A percentile compares a stretch with the other conserved stretches of the same genome.
These are phyloP conservation scores for Kodamaea hsintzibuensis DNA, from an alignment of 805 yeast genomes.

Conservation along the genomic window DNA sequence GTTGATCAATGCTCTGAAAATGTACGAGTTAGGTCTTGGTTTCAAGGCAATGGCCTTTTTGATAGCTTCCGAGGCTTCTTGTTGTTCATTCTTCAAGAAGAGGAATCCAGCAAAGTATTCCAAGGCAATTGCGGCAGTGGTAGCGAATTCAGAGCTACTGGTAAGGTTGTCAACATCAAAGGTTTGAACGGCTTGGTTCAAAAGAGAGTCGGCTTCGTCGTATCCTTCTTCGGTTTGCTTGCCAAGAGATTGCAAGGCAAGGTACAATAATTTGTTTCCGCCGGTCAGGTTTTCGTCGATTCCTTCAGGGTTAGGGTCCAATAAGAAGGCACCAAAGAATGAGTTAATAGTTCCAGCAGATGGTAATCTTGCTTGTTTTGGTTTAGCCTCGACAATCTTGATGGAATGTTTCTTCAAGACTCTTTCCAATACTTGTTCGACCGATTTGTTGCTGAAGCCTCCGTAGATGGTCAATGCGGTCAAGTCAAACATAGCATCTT, in stretches of 20 bases:
- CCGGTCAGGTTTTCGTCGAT: conserved; percentile 53
- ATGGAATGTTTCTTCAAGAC: conserved; percentile 80
- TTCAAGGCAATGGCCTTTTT: conserved; percentile 61
- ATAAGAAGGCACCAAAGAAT: conserved; percentile 82
- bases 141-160: conserved; percentile 38
- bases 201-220: conserved; percentile 57
- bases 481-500: conserved; percentile 87
- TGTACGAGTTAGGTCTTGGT: conserved; percentile 81
- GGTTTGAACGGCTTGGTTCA: conserved; percentile 59
- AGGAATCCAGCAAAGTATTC: conserved; percentile 83
- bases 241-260: conserved; percentile 60
- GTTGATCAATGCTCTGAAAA: conserved; percentile 76
- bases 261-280: conserved; percentile 60
- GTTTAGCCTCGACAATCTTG: conserved; percentile 60
- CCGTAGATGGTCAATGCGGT: conserved; percentile 87
- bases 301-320: conserved; percentile 52
- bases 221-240: conserved; percentile 57
- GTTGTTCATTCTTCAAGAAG: conserved; percentile 75
- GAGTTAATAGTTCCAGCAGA: conserved; percentile 82
- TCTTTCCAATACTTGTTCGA: conserved; percentile 83
- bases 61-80: conserved; percentile 62
- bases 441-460: conserved; percentile 74
- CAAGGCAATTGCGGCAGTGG: conserved; percentile 63
- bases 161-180: conserved; percentile 37
- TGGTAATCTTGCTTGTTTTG: conserved; percentile 61